Evolutionary conservation across 2,329 filamentous ascomycete genomes (phyloP), one percentile per base, ranked within the genome.

Genomic region (Ophiognomonia clavigignenti-juglandacearum): DNA sequence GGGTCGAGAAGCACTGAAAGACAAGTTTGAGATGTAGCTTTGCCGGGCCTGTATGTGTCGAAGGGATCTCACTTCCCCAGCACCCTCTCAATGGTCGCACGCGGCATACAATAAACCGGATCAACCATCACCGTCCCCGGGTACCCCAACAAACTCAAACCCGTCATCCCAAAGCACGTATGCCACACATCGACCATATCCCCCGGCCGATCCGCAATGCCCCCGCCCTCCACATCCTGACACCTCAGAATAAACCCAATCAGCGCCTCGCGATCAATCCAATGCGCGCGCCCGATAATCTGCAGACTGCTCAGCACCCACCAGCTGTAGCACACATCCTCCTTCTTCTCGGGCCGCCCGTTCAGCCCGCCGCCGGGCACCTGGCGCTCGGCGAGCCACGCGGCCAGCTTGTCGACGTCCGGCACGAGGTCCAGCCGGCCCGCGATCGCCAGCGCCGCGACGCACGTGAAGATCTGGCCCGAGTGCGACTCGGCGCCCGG

Each of bases 291-390:
- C 45, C 78, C 83, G 56, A 98, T 87, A 77, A 97, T 96, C 38
- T 86, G 85, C 56, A 98, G 71, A 63, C 91, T 96, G 61, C 88
- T 92, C 61, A 92, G 72, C 37, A 97, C 93, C 93, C 93, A 98
- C 93, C 93, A 98, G 64, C 89, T 96, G 69, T 98, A 98, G 70
- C 93, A 98, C 13, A 96, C 92, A 64, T 98, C 93, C 63, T 96
- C 92, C 53, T 87, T 71, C 72, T 98, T 98, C 69, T 97, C 93
- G 1, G 93, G 93, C 40, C 93, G 79, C 3, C 93, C 93, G 63
- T 98, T 98, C 42, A 98, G 71, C 0, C 93, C 93, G 24, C 93
- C 93, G 39, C 84, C 85, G 9, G 88, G 79, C 23, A 95, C 74
- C 64, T 98, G 93, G 53, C 93, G 80, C 68, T 98, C 93, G 65